phyloP scores from a whole-genome alignment of 2,329 filamentous ascomycete genomes.

The Sarocladium kiliense region DNA sequence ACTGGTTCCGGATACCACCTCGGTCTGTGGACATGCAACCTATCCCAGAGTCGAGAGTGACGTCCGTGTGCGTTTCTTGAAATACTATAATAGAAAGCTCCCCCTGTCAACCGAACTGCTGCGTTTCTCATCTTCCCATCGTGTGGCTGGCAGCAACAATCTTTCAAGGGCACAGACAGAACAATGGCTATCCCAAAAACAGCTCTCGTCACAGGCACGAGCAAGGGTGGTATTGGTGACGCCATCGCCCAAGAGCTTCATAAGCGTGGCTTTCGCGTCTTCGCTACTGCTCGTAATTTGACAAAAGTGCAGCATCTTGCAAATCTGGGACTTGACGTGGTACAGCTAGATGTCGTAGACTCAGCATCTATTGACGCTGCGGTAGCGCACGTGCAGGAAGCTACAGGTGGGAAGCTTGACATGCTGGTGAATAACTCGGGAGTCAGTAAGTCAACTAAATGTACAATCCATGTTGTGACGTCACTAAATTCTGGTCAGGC shows the following conservation, averaged over 20 bases:
- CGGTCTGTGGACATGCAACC: too few relatives aligned
- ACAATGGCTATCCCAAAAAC: not conserved
- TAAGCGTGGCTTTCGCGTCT: slow-evolving; percentile 41
- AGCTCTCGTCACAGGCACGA: not conserved
- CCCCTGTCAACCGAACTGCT: not conserved
- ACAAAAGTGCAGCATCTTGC: slow-evolving; percentile 42
- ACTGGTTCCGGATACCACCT: too few relatives aligned
- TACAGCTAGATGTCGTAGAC: slow-evolving; percentile 50
- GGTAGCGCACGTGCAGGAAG: slow-evolving; percentile 37
- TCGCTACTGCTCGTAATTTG: slow-evolving; percentile 49
- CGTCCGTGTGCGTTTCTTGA: too few relatives aligned
- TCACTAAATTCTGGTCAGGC: not conserved
- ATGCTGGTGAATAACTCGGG: slow-evolving; percentile 58
- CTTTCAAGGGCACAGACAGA: too few relatives aligned
- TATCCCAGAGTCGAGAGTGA: too few relatives aligned
- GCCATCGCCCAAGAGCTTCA: slow-evolving; percentile 42
- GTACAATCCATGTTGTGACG: too few relatives aligned
- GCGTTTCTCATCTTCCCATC: too few relatives aligned
- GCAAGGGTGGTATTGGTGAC: slow-evolving; percentile 41
- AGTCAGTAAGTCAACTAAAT: slow-evolving; percentile 13
- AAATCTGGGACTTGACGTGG: slow-evolving; percentile 40
- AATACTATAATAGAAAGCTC: not conserved
- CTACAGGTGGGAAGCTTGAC: slow-evolving; percentile 50
- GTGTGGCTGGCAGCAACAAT: too few relatives aligned
- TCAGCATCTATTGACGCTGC: slow-evolving; percentile 44